Conservation (phyloP, 1,284 basidiomycete species). For the Puccinia coronata region DNA sequence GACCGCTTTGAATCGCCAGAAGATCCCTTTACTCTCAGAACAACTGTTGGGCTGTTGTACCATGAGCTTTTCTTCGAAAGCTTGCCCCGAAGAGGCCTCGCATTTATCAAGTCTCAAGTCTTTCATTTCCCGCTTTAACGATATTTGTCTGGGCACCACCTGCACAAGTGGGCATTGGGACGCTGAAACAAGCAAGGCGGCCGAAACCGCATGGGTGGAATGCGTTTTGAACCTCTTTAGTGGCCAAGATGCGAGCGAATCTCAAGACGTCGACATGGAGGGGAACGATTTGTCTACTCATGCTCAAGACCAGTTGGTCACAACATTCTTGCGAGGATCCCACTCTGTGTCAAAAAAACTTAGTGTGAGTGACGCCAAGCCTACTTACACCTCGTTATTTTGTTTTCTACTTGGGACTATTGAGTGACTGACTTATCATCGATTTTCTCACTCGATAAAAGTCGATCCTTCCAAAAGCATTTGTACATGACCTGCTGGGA, state of each 20-base stretch:
- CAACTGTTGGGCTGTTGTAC: not conserved
- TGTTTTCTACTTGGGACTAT: not conserved
- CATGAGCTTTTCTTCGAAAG: not conserved
- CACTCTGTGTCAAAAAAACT: not conserved
- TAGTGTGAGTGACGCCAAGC: not conserved
- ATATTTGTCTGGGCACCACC: not conserved
- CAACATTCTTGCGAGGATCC: not conserved
- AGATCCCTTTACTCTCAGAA: constrained; percentile 8
- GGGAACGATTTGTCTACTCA: not conserved
- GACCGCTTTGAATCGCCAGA: not conserved
- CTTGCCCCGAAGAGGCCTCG: not conserved
- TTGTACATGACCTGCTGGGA: constrained; percentile 9
- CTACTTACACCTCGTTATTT: not conserved
- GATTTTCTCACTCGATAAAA: constrained; percentile 2
- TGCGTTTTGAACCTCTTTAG: not conserved
- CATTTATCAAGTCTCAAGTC: not conserved
- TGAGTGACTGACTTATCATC: not conserved
- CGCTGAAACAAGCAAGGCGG: not conserved
- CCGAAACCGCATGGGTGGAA: constrained; percentile 23
- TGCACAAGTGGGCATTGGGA: constrained; percentile 1
- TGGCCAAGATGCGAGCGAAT: not conserved
- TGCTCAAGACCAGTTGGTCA: not conserved
- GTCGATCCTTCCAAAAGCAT: constrained; percentile 20
- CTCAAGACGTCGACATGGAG: not conserved
- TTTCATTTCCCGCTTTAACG: constrained; percentile 36